These are phyloP conservation scores for Penicillium roqueforti DNA, from an alignment of 495 filamentous ascomycete species.

Conservation along the genomic window DNA sequence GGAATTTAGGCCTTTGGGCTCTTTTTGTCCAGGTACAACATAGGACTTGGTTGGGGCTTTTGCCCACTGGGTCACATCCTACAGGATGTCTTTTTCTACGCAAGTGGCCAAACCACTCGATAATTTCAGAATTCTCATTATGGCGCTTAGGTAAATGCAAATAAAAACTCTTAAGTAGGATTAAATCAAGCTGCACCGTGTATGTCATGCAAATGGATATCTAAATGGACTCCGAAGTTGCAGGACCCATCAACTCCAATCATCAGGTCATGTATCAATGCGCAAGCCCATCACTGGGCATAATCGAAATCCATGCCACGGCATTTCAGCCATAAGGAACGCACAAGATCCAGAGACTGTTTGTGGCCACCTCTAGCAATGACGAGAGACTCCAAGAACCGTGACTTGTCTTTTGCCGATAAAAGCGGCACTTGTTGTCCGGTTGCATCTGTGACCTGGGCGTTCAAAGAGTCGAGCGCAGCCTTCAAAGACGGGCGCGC, in stretches of 20 bases:
- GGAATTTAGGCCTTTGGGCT: no score
- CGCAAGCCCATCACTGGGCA: conserved; percentile 29
- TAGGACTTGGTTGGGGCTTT: no score
- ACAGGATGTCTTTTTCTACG: not conserved
- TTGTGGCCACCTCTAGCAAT: conserved; percentile 55
- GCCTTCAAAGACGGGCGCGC: conserved; percentile 58
- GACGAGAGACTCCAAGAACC: conserved; percentile 35
- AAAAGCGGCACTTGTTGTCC: conserved; percentile 17
- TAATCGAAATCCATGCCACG: conserved; percentile 66
- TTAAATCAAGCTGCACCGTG: conserved; percentile 1
- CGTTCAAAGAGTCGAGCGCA: conserved; percentile 53
- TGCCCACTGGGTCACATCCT: no score
- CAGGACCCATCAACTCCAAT: conserved; percentile 11
- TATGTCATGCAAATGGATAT: conserved; percentile 18
- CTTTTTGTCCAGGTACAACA: no score
- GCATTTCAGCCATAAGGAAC: conserved; percentile 67
- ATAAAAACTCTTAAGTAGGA: not conserved
- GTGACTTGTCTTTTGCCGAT: conserved; percentile 33
- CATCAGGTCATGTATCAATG: conserved; percentile 5
- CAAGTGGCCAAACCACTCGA: not conserved
- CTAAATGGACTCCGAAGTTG: conserved; percentile 9
- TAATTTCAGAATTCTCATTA: not conserved
- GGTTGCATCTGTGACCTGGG: conserved; percentile 29
- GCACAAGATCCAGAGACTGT: conserved; percentile 56
- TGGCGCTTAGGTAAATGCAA: not conserved